Evolutionary conservation across 768 basidiomycete species (phyloP).

Genomic region (Rhizopogon vulgaris): DNA sequence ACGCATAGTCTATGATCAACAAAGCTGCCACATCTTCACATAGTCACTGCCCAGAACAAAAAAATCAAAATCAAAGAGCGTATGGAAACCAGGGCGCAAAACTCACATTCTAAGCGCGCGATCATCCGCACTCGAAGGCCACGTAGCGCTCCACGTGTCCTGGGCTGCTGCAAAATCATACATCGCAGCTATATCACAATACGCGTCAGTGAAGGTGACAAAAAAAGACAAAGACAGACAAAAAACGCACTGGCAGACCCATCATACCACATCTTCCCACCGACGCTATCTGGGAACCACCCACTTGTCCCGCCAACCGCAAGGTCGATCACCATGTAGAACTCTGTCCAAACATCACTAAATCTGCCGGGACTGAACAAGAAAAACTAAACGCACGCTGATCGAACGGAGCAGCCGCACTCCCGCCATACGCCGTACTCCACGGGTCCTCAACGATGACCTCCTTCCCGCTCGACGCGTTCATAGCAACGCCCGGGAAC

Average conservation of each 20-base stretch:
- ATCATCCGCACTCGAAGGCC: constrained; percentile 57
- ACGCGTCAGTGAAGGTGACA: background rate
- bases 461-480: constrained; percentile 31
- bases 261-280: constrained; percentile 59
- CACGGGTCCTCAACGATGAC: constrained; percentile 44
- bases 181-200: constrained; percentile 47
- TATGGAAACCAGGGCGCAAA: no score
- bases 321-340: constrained; percentile 78
- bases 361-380: background rate
- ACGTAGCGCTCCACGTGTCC: constrained; percentile 66
- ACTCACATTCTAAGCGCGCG: constrained; percentile 65
- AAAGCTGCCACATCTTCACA: constrained; percentile 29
- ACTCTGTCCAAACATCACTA: constrained; percentile 37
- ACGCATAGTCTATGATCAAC: constrained; percentile 6
- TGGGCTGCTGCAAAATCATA: constrained; percentile 57
- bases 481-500: constrained; percentile 46
- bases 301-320: constrained; percentile 79
- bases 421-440: constrained; percentile 33
- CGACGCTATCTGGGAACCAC: constrained; percentile 39
- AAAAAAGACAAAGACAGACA: background rate
- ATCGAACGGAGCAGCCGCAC: constrained; percentile 39
- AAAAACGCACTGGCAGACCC: constrained; percentile 38
- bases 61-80: no score
- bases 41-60: constrained; percentile 16
- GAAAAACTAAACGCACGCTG: constrained; percentile 33